Base-by-base conservation (phyloP, 805 yeast genomes). In the Wickerhamomyces alni region DNA sequence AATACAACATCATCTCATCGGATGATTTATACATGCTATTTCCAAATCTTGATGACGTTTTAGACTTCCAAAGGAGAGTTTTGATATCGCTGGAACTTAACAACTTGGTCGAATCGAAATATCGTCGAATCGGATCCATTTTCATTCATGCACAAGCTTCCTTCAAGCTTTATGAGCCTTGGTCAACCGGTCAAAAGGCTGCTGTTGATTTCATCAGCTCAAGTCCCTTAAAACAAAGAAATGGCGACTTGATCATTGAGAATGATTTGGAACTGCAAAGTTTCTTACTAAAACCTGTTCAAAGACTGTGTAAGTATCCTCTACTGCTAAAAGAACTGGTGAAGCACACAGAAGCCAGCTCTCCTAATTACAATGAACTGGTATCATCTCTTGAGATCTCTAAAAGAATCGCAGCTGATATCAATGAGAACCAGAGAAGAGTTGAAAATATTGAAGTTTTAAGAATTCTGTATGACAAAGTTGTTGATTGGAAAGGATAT, bases 261-360 rank as follows among this genome's bases (percentile, higher is more conserved):
- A 91, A 93, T 21, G 83, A 87, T 32, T 80, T 88, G 56, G 99
- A 91, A 60, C 69, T 93, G 39, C 98, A 86, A 57, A 80, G 91
- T 37, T 86, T 86, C 61, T 70, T 93, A 31, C 77, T 93, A 51
- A 93, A 91, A 59, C 99, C 99, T 0, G 87, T 93, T 29, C 99
- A 93, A 66, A 75, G 99, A 47, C 72, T 93, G n/a, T 87, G 96
- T 70, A 87, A 89, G 59, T 93, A 93, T 61, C 99, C 98, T 2
- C 65, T 93, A 37, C 68, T 93, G 36, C 63, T 93, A 38, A 78
- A 75, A 51, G 93, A 87, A 55, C 68, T 93, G 38, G 59, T 86
- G 37, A 87, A 87, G 57, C 58, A 69, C 36, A 75, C 87, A 10
- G 82, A 78, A 28, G 57, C 59, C 12, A 57, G 62, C 15, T 67